phyloP scores from a whole-genome alignment of 129 eudicot genomes.

The Artemisia annua region DNA sequence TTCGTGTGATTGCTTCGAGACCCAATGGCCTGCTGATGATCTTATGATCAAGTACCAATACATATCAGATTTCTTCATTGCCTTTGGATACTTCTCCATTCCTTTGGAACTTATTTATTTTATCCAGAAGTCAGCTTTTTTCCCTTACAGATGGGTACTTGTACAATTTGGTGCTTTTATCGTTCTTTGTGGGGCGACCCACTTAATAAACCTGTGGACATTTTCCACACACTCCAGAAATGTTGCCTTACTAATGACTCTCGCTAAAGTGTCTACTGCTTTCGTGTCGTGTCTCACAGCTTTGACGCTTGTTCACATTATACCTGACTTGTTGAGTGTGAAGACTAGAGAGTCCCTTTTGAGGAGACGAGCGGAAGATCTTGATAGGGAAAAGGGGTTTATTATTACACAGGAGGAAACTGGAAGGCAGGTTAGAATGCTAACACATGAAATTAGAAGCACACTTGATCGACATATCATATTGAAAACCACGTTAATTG shows the following conservation, averaged over 20 bases:
- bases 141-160: conserved; percentile 53
- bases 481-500: conserved; percentile 52
- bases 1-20: conserved; percentile 52
- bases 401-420: conserved; percentile 51
- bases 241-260: conserved; percentile 45
- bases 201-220: conserved; percentile 51
- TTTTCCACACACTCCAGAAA: conserved; percentile 46
- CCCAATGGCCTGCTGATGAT: conserved; percentile 52
- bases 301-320: conserved; percentile 45
- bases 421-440: conserved; percentile 53
- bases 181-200: conserved; percentile 60
- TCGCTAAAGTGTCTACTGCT: conserved; percentile 46
- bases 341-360: conserved; percentile 44
- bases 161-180: conserved; percentile 57
- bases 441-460: conserved; percentile 62
- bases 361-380: conserved; percentile 51
- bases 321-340: conserved; percentile 45
- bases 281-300: conserved; percentile 55
- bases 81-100: conserved; percentile 57
- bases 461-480: conserved; percentile 56
- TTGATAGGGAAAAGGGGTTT: conserved; percentile 52
- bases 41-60: conserved; percentile 48
- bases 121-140: conserved; percentile 48
- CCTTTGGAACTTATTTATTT: conserved; percentile 63
- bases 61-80: conserved; percentile 54